Evolutionary conservation across 345 rosid genomes (phyloP).

Genomic region (Microthlaspi erraticum): DNA sequence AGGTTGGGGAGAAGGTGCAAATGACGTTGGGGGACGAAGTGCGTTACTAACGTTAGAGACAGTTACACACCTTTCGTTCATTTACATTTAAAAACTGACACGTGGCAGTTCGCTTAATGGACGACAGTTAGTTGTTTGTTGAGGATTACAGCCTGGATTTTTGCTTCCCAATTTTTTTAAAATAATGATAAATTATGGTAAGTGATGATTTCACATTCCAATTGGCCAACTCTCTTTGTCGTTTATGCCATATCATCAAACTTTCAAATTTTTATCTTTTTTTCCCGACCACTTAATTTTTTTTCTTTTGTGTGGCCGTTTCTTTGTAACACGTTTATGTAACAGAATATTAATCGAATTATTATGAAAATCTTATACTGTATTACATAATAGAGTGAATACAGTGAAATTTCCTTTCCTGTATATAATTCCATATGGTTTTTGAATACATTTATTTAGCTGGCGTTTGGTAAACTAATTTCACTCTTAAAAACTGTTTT

Average conservation of each 20-base stretch:
- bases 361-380: not conserved
- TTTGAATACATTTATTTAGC: not conserved
- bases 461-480: not conserved
- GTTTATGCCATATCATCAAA: slow-evolving; percentile 63
- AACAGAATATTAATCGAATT: slow-evolving; percentile 38
- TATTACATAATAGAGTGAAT: not conserved
- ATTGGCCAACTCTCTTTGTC: slow-evolving; percentile 69
- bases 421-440: not conserved
- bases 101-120: slow-evolving; percentile 39
- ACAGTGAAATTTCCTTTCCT: slow-evolving; percentile 17
- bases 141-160: slow-evolving; percentile 63
- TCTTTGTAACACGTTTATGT: slow-evolving; percentile 36
- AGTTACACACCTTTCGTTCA: slow-evolving; percentile 27
- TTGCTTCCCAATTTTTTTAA: not conserved
- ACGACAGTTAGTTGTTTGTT: slow-evolving; percentile 44
- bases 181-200: slow-evolving; percentile 26
- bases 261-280: not conserved
- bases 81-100: slow-evolving; percentile 39
- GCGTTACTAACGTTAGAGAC: slow-evolving; percentile 40
- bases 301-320: slow-evolving; percentile 46
- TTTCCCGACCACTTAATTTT: slow-evolving; percentile 30
- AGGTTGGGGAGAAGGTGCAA: slow-evolving; percentile 44
- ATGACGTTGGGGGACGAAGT: slow-evolving; percentile 38
- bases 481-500: not conserved
- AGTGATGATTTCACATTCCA: slow-evolving; percentile 59